These are phyloP conservation scores for Skeletonema grethae DNA, from an alignment of 108 stramenopile genomes.

Conservation along the genomic window DNA sequence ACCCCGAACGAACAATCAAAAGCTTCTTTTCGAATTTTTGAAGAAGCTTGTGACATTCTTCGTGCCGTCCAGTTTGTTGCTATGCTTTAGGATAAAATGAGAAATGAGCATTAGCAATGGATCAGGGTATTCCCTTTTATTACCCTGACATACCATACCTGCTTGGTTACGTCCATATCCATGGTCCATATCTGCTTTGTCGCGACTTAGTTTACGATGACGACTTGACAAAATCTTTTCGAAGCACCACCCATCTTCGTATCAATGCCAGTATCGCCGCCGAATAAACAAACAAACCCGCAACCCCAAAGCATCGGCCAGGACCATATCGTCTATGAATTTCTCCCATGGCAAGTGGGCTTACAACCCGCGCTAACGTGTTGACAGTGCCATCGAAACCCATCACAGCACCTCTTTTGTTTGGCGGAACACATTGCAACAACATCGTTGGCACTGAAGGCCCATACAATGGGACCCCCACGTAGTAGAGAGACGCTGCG, in stretches of 20 bases:
- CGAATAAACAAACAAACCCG: conserved; percentile 47
- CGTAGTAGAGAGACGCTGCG: conserved; percentile 69
- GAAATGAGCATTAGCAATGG: no score
- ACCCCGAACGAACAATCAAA: no score
- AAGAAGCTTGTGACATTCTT: no score
- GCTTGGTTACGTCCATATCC: no score
- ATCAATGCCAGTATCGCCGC: conserved; percentile 53
- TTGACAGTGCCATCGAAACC: conserved; percentile 78
- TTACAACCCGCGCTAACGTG: conserved; percentile 64
- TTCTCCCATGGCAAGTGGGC: conserved; percentile 70
- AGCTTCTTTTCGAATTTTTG: no score
- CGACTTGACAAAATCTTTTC: conserved; percentile 22
- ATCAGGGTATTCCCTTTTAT: no score
- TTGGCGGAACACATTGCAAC: conserved; percentile 73
- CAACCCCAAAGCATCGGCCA: conserved; percentile 61
- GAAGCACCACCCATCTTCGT: conserved; percentile 62
- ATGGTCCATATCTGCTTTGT: no score
- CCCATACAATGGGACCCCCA: conserved; percentile 76
- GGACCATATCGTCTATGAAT: conserved; percentile 60
- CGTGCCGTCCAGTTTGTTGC: no score
- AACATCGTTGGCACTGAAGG: conserved; percentile 82
- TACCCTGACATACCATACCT: no score
- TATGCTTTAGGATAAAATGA: no score
- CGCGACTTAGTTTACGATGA: neutral
- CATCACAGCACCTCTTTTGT: conserved; percentile 68